Evolutionary conservation across 169 alveolate genomes (phyloP), one percentile per base, ranked within the genome.

Genomic region (Plasmodium fragile): DNA sequence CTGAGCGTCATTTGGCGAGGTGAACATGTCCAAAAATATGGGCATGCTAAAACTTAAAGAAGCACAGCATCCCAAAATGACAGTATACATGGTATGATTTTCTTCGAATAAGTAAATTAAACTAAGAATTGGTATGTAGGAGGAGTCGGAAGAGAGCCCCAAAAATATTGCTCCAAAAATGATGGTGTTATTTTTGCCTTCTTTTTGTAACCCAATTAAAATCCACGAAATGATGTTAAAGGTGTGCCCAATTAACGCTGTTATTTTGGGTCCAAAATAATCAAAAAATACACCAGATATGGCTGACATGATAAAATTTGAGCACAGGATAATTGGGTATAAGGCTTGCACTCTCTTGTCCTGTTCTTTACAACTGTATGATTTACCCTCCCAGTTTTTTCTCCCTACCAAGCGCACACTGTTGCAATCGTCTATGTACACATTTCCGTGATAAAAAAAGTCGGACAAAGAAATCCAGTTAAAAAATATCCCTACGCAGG

Each of bases 301-400:
- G 36, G 97, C 97, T 28, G 95, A 85, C 96, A 92, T 92, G 59
- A 85, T 83, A 82, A 93, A 95, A 32, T 83, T 83, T 3, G 93
- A 89, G 18, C 96, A 92, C 28, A 93, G 81, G 13, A 95, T 93
- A 65, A 95, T 79, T 39, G 93, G 92, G 81, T 87, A 95, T 22
- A 95, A 49, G 41, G 93, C 92, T 89, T 95, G 97, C 39, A 95
- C 97, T n/a, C 92, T 82, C 10, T 93, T 94, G 69, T 95, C 97
- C 39, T 95, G 97, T 75, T 75, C 92, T 45, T 92, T 89, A 92
- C 97, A 95, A 32, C 92, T 89, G 49, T 90, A 92, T 28, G 72
- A 11, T 49, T 83, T 39, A 5, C 72, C 65, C 28, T 34, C 10
- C 45, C 41, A 3, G 59, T 11, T 6, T 8, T 6, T 25, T 45